These are phyloP conservation scores for Fusarium transvaalense DNA, from an alignment of 2,329 filamentous ascomycete genomes.

Conservation along the genomic window DNA sequence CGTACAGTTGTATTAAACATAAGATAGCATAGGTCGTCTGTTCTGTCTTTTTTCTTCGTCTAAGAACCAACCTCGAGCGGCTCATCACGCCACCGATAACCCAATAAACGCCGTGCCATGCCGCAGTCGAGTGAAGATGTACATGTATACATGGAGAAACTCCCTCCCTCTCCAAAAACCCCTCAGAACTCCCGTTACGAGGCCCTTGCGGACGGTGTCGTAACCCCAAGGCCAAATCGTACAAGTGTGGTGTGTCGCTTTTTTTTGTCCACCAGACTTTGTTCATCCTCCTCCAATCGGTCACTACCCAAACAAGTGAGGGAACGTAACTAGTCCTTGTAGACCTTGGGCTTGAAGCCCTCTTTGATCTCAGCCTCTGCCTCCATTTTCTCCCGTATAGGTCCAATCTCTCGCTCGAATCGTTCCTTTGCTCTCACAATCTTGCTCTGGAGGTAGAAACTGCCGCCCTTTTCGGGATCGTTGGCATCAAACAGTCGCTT, in stretches of 20 bases:
- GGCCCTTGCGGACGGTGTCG: not conserved
- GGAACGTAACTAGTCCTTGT: constrained; percentile 76
- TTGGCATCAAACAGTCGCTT: constrained; percentile 96
- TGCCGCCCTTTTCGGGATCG: constrained; percentile 94
- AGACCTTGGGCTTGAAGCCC: constrained; percentile 95
- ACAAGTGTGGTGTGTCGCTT: constrained; percentile 28
- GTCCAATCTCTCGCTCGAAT: constrained; percentile 86
- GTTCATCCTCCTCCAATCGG: not conserved
- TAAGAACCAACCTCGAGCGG: constrained; percentile 50
- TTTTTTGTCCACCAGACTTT: constrained; percentile 8
- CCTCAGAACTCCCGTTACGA: constrained; percentile 34
- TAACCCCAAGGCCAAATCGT: constrained; percentile 33
- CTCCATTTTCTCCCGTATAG: constrained; percentile 76
- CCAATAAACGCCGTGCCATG: constrained; percentile 65
- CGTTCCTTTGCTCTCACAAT: constrained; percentile 90
- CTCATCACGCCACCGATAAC: constrained; percentile 49
- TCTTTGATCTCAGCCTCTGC: constrained; percentile 83
- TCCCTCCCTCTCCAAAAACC: constrained; percentile 29
- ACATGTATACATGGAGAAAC: constrained; percentile 55
- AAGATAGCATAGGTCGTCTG: constrained; percentile 46
- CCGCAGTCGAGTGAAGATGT: constrained; percentile 68
- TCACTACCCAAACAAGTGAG: not conserved
- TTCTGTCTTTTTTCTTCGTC: constrained; percentile 50
- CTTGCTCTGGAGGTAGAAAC: constrained; percentile 99
- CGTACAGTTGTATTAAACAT: constrained; percentile 49